Conservation (phyloP, 1,139 yeast genomes). For the Sporopachydermia cereana region DNA sequence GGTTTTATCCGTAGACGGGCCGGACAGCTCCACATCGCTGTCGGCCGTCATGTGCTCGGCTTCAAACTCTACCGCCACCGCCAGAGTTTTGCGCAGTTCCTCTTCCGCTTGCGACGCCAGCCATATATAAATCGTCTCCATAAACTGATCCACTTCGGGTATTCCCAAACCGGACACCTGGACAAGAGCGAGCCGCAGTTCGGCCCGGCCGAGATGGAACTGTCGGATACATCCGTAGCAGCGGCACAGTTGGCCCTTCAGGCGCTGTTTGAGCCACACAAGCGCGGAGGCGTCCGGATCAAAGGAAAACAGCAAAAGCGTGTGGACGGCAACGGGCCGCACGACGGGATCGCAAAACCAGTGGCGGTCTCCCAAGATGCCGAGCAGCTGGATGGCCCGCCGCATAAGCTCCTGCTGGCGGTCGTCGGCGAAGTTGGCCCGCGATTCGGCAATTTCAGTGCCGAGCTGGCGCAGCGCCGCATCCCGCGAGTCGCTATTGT, state of each 20-base stretch:
- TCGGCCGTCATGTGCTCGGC: neutral
- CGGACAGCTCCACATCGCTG: neutral
- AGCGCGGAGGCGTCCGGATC: constrained; percentile 3
- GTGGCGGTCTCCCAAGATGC: constrained; percentile 4
- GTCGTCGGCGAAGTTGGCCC: constrained; percentile 5
- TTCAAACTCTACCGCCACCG: neutral
- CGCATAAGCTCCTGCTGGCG: constrained; percentile 5
- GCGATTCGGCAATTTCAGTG: neutral
- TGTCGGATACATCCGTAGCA: constrained; percentile 6
- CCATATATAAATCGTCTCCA: neutral
- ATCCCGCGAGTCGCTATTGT: neutral
- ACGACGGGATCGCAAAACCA: constrained; percentile 6
- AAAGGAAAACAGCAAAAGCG: constrained; percentile 5
- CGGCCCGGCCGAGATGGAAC: constrained; percentile 7
- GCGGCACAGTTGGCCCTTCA: neutral
- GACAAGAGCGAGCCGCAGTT: neutral
- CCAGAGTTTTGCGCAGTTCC: neutral
- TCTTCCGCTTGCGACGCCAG: neutral
- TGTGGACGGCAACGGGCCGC: constrained; percentile 7
- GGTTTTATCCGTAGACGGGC: neutral
- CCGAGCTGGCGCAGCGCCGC: neutral
- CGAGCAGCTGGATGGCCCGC: constrained; percentile 7
- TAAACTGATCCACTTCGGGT: neutral
- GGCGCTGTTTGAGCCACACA: constrained; percentile 6
- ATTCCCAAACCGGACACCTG: neutral